Base-by-base conservation (phyloP, 129 eudicot species). In the Gnaphalium uliginosum region DNA sequence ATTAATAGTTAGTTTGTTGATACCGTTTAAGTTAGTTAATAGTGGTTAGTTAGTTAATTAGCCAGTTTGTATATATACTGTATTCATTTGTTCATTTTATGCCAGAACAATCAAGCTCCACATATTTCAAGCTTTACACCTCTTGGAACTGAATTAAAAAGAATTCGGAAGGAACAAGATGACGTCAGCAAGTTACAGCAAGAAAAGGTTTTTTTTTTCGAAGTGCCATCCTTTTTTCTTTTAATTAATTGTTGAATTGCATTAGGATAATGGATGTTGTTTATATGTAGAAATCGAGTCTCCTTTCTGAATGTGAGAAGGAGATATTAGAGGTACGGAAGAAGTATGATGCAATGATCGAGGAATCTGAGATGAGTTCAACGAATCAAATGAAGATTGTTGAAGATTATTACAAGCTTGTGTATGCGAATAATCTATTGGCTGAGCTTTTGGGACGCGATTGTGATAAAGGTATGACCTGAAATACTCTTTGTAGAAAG, bases 141-240 rank as follows among this genome's bases (percentile, higher is more conserved):
- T 57, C 83, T 89, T 39, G 86, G 84, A 60, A 73, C 56, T 25
- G 91, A 87, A 83, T 19, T 86, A 39, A 85, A 85, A 63, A 84
- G 65, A 18, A 77, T 86, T 26, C 78, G 74, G 27, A 81, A 83
- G 71, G 80, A 69, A 32, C 80, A 39, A 62, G 85, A 75, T 24
- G 75, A 84, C 58, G 60, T 60, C 76, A 70, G 23, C 8, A 87
- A 79, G 74, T 65, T 15, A 25, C 83, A 79, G 50, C 83, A 92
- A 58, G 94, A 89, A 26, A 79, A 57, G 96, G 97, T 89, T 59
- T 73, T 79, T 64, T 51, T 8, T 18, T 53, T 17, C 37, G 1
- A 5, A 9, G 0, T 4, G 3, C 24, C 32, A 25, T 9, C 8
- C 7, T 7, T 33, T 25, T 43, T 19, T 70, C 15, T 53, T 66